Evolutionary conservation across 306 rosid genomes (phyloP), one percentile per base, ranked within the genome.

Genomic region (Mimosa pudica): DNA sequence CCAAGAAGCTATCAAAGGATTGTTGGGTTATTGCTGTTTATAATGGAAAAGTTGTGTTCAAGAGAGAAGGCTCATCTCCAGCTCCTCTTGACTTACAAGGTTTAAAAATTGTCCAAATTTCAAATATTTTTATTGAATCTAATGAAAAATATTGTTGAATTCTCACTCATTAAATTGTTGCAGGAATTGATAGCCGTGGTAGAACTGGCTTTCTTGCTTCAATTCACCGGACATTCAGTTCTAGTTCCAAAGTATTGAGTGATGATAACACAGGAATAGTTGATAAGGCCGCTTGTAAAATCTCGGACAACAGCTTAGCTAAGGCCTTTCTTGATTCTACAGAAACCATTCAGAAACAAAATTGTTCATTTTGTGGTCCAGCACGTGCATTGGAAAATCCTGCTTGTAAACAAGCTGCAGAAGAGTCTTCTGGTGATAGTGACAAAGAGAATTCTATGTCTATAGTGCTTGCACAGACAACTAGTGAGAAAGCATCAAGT

Each of bases 21-120:
- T 89, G 89, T 63, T 92, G 89, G 69, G 88, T 95, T 51, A 87
- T 93, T 41, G 93, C 98, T 79, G 90, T 93, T 52, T 77, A 88
- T 83, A 95, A 93, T 77, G 97, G 99, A 68, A 96, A 91, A 85
- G 82, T 93, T 71, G 89, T 88, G 63, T 96, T 91, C 76, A 80
- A 85, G 82, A 88, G 89, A 51, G 93, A 89, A 11, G 87, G 86
- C 18, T 86, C 83, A 42, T 84, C 77, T 33, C 17, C 77, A 33
- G 75, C 73, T 52, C 24, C 42, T 30, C 33, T 52, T 69, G 77
- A 80, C 45, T 76, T 80, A 45, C 87, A 85, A 91, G 97, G 98
- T 94, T 76, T 86, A 2, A 17, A 0, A 38, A 73, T 38, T 81
- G 76, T 58, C 67, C 67, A 32, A 45, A 10, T 51, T 65, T 55